phyloP scores from a whole-genome alignment of 1,284 basidiomycete genomes.

The Vanrija pseudolonga region DNA sequence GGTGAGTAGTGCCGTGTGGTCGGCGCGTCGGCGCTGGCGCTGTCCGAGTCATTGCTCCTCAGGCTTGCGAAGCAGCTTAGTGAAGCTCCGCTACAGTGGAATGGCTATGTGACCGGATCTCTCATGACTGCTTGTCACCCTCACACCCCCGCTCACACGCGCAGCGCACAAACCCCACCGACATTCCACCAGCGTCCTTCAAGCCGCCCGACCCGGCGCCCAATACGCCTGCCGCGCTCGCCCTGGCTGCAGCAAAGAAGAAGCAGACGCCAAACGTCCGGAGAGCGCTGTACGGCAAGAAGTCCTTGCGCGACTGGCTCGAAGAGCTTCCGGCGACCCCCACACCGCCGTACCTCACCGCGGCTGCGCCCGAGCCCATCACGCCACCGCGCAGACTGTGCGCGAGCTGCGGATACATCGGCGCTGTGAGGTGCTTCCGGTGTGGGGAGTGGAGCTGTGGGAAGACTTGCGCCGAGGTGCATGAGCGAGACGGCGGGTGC shows the following conservation, averaged over 20 bases:
- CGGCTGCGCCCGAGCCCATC: constrained; percentile 27
- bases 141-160: not conserved
- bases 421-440: constrained; percentile 32
- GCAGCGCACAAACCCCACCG: constrained; percentile 47
- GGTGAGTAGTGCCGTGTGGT: constrained; percentile 20
- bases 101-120: too few species aligned
- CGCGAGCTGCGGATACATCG: constrained; percentile 42
- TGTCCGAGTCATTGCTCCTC: not conserved
- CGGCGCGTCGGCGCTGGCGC: too few species aligned
- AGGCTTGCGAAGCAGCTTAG: too few species aligned
- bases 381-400: constrained; percentile 34
- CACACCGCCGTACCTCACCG: constrained; percentile 34
- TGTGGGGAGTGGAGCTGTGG: constrained; percentile 45
- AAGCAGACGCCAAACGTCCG: constrained; percentile 45
- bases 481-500: constrained; percentile 45
- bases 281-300: constrained; percentile 40
- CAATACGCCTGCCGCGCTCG: not conserved
- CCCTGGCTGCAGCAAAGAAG: constrained; percentile 31
- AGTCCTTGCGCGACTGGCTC: constrained; percentile 45
- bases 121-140: too few species aligned
- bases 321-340: constrained; percentile 39
- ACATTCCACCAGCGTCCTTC: constrained; percentile 43
- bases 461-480: constrained; percentile 29
- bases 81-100: too few species aligned
- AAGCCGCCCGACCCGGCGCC: constrained; percentile 17